These are phyloP conservation scores for Lactifluus rugatus DNA, from an alignment of 768 basidiomycete species.

Conservation along the genomic window DNA sequence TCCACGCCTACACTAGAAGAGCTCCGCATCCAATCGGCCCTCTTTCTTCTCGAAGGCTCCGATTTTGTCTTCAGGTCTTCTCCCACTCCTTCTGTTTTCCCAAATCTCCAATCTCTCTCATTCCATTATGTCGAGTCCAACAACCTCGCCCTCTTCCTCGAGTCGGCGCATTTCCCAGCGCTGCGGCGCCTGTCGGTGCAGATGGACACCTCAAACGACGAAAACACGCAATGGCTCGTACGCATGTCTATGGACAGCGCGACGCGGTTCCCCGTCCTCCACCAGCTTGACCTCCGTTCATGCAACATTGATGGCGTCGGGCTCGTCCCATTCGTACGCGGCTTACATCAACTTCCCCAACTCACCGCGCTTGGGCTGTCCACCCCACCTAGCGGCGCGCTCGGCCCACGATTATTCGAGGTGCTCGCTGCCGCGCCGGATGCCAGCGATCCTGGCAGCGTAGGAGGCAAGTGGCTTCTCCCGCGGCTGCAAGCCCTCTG, in stretches of 20 bases:
- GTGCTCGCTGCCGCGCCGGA: constrained; percentile 22
- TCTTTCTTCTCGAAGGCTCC: constrained; percentile 22
- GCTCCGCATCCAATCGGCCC: constrained; percentile 22
- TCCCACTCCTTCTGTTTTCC: constrained; percentile 18
- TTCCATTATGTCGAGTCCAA: constrained; percentile 24
- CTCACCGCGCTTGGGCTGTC: constrained; percentile 25
- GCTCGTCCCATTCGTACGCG: constrained; percentile 25
- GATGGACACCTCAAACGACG: constrained; percentile 22
- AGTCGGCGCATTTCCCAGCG: constrained; percentile 22
- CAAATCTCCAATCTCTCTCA: constrained; percentile 20
- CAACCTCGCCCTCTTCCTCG: constrained; percentile 25
- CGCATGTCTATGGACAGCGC: constrained; percentile 20
- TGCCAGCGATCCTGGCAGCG: background rate
- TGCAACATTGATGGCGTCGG: constrained; percentile 26
- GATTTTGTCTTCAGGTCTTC: constrained; percentile 22
- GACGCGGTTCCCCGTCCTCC: constrained; percentile 21
- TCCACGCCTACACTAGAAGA: constrained; percentile 21
- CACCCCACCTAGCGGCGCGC: constrained; percentile 21
- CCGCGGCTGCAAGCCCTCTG: constrained; percentile 25
- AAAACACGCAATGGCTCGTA: constrained; percentile 26
- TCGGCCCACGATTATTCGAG: constrained; percentile 26
- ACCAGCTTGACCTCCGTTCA: constrained; percentile 25
- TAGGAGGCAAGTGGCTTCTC: constrained; percentile 22
- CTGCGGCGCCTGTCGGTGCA: constrained; percentile 23
- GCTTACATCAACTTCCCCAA: constrained; percentile 24